Base-by-base conservation (phyloP, 352 stramenopile species). In the Globisporangium barbulae region DNA sequence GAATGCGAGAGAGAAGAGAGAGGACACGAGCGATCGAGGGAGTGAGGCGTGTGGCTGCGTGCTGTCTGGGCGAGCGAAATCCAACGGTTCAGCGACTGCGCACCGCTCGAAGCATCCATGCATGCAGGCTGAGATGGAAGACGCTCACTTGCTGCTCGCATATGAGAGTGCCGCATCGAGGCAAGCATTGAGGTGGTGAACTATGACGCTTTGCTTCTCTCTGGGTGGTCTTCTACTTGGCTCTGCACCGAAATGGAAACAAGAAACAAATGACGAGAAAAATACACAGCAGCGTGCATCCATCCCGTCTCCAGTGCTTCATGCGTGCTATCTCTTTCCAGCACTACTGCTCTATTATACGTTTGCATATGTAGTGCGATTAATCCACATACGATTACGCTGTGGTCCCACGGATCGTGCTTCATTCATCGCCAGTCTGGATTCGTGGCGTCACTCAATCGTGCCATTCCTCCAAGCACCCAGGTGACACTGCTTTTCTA, bases 1-100 rank as follows among this genome's bases (percentile, higher is more conserved):
- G 69, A 52, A 70, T 8, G 13, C 17, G 52, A 33, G 31, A 57
- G 30, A 59, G 53, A 59, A 22, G 33, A 48, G 53, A 49, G 49
- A 58, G 31, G 28, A 55, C 5, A 15, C 17, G 12, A 39, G 41
- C 28, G 41, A 39, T 13, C 5, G 19, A 61, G 56, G 5, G 30
- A 31, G 17, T 19, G 7, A 28, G 13, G 12, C 15, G 30, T 37
- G 53, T n/a, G 12, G 28, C 17, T 22, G 49, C 3, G 15, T 15
- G 12, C 15, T 41, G 35, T 12, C 7, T 17, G 35, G 12, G 7
- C 4, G 30, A 56, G 50, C 42, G 30, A 56, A 30, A 42, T 56
- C 35, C 50, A 8, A 56, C 50, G 17, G 21, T 42, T 28, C 50
- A 56, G 30, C 42, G 42, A 22, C 22, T 8, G 19, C 19, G 42